phyloP scores from a whole-genome alignment of 2,329 filamentous ascomycete species.

The Xylaria sp. region DNA sequence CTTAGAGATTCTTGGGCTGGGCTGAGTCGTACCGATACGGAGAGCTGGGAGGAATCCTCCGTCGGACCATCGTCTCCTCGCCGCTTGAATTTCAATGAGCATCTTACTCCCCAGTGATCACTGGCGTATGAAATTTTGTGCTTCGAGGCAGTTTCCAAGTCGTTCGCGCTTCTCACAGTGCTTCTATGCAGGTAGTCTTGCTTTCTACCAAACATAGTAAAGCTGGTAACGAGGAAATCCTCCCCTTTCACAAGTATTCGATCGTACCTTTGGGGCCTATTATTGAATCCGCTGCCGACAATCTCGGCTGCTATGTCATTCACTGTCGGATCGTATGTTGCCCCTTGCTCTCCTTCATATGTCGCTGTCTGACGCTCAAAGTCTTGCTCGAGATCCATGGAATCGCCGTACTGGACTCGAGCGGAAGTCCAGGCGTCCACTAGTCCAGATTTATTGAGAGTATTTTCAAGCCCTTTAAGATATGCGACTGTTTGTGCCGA shows the following conservation, averaged over 20 bases:
- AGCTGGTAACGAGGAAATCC: constrained; percentile 54
- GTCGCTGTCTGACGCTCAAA: constrained; percentile 48
- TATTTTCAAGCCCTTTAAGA: constrained; percentile 59
- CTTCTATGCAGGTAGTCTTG: constrained; percentile 39
- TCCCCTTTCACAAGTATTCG: constrained; percentile 66
- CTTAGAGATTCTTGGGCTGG: constrained; percentile 49
- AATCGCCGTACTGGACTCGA: constrained; percentile 57
- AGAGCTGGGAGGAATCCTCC: constrained; percentile 42
- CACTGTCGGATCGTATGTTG: constrained; percentile 70
- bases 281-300: constrained; percentile 59
- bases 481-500: constrained; percentile 58
- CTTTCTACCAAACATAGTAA: constrained; percentile 68
- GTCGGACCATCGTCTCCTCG: constrained; percentile 28
- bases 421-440: constrained; percentile 64
- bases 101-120: constrained; percentile 69
- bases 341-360: constrained; percentile 70
- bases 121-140: constrained; percentile 54
- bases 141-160: constrained; percentile 21
- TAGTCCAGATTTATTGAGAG: constrained; percentile 59
- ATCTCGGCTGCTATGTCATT: constrained; percentile 67
- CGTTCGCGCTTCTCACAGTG: constrained; percentile 2
- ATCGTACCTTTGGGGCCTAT: constrained; percentile 73
- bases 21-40: constrained; percentile 51
- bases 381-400: constrained; percentile 49
- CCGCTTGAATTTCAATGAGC: constrained; percentile 51